These are phyloP conservation scores for Pueraria montana DNA, from an alignment of 306 rosid species.

Conservation along the genomic window DNA sequence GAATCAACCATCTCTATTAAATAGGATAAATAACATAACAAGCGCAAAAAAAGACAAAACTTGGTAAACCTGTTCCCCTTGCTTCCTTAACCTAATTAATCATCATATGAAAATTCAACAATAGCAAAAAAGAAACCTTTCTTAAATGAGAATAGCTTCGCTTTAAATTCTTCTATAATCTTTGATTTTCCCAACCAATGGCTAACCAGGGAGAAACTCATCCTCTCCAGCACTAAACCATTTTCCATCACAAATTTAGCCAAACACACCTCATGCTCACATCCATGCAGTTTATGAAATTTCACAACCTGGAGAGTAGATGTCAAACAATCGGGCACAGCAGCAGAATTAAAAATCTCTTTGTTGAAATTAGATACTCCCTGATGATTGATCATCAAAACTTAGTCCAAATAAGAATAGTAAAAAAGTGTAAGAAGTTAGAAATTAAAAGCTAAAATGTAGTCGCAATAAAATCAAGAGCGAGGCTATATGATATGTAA, in stretches of 20 bases:
- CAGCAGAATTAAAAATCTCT: not conserved
- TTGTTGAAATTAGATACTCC: not conserved
- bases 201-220: conserved; percentile 1
- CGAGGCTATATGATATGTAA: too few species aligned
- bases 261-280: conserved; percentile 5
- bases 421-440: too few species aligned
- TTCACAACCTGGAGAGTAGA: conserved; percentile 31
- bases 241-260: conserved; percentile 44
- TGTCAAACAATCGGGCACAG: conserved; percentile 31
- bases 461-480: too few species aligned
- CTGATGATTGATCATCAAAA: too few species aligned
- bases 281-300: not conserved
- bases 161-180: conserved; percentile 4
- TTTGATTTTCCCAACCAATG: fast-evolving
- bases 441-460: too few species aligned
- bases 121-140: conserved; percentile 6
- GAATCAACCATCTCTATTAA: too few species aligned
- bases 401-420: too few species aligned
- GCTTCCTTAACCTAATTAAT: not conserved
- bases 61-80: not conserved
- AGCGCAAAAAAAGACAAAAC: too few species aligned
- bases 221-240: conserved; percentile 4
- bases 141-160: conserved; percentile 30
- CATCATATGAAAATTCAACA: conserved; percentile 25
- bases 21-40: too few species aligned